phyloP scores from a whole-genome alignment of 352 stramenopile species.

The Globisporangium cylindrosporum region DNA sequence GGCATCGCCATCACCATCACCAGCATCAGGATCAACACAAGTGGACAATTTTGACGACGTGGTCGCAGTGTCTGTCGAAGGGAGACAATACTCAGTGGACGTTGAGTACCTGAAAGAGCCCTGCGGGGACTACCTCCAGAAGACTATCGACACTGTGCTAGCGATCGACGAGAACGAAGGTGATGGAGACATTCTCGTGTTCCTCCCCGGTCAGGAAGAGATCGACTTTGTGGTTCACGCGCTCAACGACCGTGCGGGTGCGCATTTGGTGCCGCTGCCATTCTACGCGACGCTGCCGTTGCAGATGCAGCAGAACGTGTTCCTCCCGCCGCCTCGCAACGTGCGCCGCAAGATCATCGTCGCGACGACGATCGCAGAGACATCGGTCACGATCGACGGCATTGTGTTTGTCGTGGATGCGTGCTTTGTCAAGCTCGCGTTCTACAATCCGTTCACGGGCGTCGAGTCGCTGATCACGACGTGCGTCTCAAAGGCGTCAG shows the following conservation, averaged over 20 bases:
- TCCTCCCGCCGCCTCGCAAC: constrained; percentile 66
- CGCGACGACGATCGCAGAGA: constrained; percentile 93
- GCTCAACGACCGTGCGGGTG: constrained; percentile 42
- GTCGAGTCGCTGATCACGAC: constrained; percentile 90
- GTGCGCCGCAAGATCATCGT: constrained; percentile 82
- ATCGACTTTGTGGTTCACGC: constrained; percentile 89
- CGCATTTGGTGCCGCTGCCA: constrained; percentile 57
- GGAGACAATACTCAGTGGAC: constrained; percentile 90
- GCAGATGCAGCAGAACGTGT: constrained; percentile 92
- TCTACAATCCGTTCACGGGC: constrained; percentile 78
- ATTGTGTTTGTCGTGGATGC: constrained; percentile 83
- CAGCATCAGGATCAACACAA: background rate
- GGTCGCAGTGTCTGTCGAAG: constrained; percentile 74
- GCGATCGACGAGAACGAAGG: constrained; percentile 67
- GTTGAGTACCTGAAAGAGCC: constrained; percentile 85
- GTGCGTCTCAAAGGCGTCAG: constrained; percentile 94
- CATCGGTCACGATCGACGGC: constrained; percentile 97
- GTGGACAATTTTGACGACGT: constrained; percentile 32
- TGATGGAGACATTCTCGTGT: constrained; percentile 93
- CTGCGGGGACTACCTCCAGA: constrained; percentile 65
- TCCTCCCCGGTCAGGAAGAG: constrained; percentile 93
- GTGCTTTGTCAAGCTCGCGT: constrained; percentile 82
- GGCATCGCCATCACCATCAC: background rate
- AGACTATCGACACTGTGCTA: constrained; percentile 69
- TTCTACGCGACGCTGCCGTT: constrained; percentile 93